Percentiles rank a stretch among this genome's conserved stretches.
phyloP scores from a whole-genome alignment of 2,329 filamentous ascomycete genomes.

The Phaeoacremonium minimum region DNA sequence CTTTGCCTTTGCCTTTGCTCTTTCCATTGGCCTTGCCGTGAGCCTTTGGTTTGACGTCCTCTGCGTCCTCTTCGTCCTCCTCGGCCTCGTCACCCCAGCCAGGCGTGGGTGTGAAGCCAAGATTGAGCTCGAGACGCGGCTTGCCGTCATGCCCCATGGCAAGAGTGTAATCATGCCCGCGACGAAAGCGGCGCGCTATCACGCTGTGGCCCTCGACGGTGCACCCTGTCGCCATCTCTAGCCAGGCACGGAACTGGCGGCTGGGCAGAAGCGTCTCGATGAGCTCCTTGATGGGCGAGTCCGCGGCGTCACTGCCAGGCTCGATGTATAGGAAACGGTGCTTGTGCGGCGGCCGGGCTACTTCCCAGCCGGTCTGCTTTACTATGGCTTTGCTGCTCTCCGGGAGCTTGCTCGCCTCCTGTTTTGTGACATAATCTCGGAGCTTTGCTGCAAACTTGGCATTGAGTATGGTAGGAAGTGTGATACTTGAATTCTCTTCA shows the following conservation, averaged over 20 bases:
- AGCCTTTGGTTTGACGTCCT: slow-evolving; percentile 27
- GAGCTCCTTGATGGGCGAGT: slow-evolving; percentile 68
- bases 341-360: slow-evolving; percentile 89
- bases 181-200: slow-evolving; percentile 81
- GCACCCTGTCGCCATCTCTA: slow-evolving; percentile 76
- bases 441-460: slow-evolving; percentile 72
- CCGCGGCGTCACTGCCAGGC: slow-evolving; percentile 32
- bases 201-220: slow-evolving; percentile 70
- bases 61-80: slow-evolving; percentile 41
- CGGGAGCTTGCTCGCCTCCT: slow-evolving; percentile 49
- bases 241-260: slow-evolving; percentile 82
- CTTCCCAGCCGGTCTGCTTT: slow-evolving; percentile 59
- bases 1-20: slow-evolving; percentile 23
- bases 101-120: slow-evolving; percentile 77
- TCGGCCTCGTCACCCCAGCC: slow-evolving; percentile 78
- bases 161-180: slow-evolving; percentile 85
- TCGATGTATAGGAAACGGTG: slow-evolving; percentile 86
- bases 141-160: slow-evolving; percentile 78
- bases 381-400: slow-evolving; percentile 52
- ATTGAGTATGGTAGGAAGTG: slow-evolving; percentile 72
- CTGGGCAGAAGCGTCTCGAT: slow-evolving; percentile 81
- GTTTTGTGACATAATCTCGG: slow-evolving; percentile 63
- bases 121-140: slow-evolving; percentile 78
- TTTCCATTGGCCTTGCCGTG: slow-evolving; percentile 26
- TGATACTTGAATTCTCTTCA: slow-evolving; percentile 76